phyloP scores from a whole-genome alignment of 345 rosid genomes.

The Lumnitzera littorea region DNA sequence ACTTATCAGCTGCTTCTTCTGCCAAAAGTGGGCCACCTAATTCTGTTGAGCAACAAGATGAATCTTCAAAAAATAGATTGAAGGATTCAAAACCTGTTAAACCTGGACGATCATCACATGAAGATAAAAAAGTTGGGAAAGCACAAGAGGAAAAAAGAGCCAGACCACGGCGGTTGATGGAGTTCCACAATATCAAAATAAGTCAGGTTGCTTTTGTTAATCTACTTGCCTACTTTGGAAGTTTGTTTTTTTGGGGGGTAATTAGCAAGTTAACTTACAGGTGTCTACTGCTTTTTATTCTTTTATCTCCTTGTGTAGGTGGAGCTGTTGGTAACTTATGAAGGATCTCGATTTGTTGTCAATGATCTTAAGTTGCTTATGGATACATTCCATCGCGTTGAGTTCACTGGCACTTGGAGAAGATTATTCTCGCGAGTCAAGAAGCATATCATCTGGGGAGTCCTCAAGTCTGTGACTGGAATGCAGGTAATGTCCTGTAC shows the following conservation, averaged over 20 bases:
- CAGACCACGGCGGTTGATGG: slow-evolving; percentile 82
- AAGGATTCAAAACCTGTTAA: slow-evolving; percentile 63
- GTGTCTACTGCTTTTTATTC: not conserved
- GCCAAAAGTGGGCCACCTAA: slow-evolving; percentile 31
- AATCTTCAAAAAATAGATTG: slow-evolving; percentile 46
- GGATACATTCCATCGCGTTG: slow-evolving; percentile 87
- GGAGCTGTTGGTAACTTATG: slow-evolving; percentile 79
- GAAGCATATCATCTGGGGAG: slow-evolving; percentile 98
- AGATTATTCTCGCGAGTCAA: slow-evolving; percentile 95
- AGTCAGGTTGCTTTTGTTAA: slow-evolving; percentile 61
- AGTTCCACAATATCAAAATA: slow-evolving; percentile 86
- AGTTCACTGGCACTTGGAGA: slow-evolving; percentile 96
- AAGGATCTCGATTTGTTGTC: slow-evolving; percentile 91
- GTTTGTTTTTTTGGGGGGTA: not conserved
- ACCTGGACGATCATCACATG: slow-evolving; percentile 77
- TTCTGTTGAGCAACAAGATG: slow-evolving; percentile 62
- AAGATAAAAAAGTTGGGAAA: slow-evolving; percentile 85
- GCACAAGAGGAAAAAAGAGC: slow-evolving; percentile 79
- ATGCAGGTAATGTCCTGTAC: slow-evolving; percentile 59
- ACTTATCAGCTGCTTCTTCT: slow-evolving; percentile 46
- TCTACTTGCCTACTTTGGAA: too few relatives aligned
- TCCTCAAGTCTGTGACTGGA: slow-evolving; percentile 92
- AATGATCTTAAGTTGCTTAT: slow-evolving; percentile 92
- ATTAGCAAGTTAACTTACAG: not conserved
- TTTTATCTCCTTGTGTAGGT: slow-evolving; percentile 36